These are phyloP conservation scores for Russula sp. DNA, from an alignment of 768 basidiomycete species.

Conservation along the genomic window DNA sequence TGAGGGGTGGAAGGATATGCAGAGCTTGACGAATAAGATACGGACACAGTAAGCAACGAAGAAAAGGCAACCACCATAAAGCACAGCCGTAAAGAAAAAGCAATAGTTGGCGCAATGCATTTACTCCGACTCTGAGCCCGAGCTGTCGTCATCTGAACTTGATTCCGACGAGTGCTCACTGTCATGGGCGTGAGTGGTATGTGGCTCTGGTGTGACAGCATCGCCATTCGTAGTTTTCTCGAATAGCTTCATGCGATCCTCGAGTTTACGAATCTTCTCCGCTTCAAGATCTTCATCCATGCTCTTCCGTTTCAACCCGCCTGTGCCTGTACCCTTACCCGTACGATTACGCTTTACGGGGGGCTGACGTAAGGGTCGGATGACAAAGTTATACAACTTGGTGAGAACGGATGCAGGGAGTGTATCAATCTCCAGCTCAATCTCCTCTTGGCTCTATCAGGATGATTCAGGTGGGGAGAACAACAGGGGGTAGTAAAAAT, in stretches of 20 bases:
- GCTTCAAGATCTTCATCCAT: conserved; percentile 97
- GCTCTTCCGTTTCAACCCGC: conserved; percentile 86
- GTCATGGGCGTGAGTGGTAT: conserved; percentile 38
- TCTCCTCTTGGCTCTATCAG: conserved; percentile 89
- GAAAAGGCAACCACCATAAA: conserved; percentile 15
- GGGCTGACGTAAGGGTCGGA: conserved; percentile 61
- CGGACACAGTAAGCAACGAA: conserved; percentile 12
- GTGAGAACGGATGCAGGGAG: conserved; percentile 81
- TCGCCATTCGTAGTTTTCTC: conserved; percentile 41
- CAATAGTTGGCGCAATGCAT: neutral
- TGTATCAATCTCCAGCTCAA: conserved; percentile 95
- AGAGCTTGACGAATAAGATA: conserved; percentile 23
- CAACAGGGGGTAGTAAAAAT: conserved; percentile 21
- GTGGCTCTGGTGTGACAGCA: conserved; percentile 28
- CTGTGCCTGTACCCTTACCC: conserved; percentile 79
- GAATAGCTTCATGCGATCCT: conserved; percentile 82
- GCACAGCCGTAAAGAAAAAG: neutral
- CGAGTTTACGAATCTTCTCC: conserved; percentile 87
- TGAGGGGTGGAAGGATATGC: conserved; percentile 22
- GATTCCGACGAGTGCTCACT: conserved; percentile 78
- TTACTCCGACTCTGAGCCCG: conserved; percentile 80
- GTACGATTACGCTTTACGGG: conserved; percentile 53
- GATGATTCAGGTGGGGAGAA: conserved; percentile 18
- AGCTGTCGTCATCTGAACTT: conserved; percentile 72
- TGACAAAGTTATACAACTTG: conserved; percentile 92